Evolutionary conservation across 176 grass and related monocot species (phyloP), one percentile per base, ranked within the genome.

Genomic region (Calamus simplicifolius): DNA sequence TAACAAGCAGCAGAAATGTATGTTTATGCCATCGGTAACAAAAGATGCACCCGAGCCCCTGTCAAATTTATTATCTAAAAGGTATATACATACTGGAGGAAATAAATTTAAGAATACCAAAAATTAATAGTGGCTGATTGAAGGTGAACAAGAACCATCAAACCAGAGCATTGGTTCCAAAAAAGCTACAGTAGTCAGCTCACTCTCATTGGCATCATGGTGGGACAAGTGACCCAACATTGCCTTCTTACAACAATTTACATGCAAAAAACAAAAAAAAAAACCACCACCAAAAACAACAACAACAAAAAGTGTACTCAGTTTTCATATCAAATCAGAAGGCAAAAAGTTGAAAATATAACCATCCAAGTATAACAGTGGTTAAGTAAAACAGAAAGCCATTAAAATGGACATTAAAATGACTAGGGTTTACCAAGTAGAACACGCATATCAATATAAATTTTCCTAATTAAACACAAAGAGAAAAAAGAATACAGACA

Each of bases 201-300:
- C 80, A 79, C 78, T 69, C 90, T 85, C 90, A 85, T 74, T 86
- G 74, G 86, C 72, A 82, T 78, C 81, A 72, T 18, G 79, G 78
- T 82, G 85, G 87, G 85, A 83, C 80, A 83, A 84, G 84, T 69
- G 80, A 69, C 80, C 77, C 77, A 79, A 90, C 67, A 76, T 71
- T 88, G 83, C 78, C 83, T 82, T 90, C 87, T 79, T 90, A 87
- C 48, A 81, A 73, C 72, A 77, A 79, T 49, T 90, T 82, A 84
- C 66, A 83, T 75, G 87, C 57, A 96, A 64, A 90, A 69, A 79
- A 84, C 72, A n/a, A n/a, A n/a, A 89, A 80, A 89, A n/a, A 80
- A 86, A 75, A 66, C 85, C 87, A 80, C 78, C 76, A 82, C 54
- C 68, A n/a, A 89, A 82, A 80, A 70, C 61, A 79, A 80, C 50